Evolutionary conservation across 2,329 filamentous ascomycete genomes (phyloP).

Genomic region (Venturia asperata): DNA sequence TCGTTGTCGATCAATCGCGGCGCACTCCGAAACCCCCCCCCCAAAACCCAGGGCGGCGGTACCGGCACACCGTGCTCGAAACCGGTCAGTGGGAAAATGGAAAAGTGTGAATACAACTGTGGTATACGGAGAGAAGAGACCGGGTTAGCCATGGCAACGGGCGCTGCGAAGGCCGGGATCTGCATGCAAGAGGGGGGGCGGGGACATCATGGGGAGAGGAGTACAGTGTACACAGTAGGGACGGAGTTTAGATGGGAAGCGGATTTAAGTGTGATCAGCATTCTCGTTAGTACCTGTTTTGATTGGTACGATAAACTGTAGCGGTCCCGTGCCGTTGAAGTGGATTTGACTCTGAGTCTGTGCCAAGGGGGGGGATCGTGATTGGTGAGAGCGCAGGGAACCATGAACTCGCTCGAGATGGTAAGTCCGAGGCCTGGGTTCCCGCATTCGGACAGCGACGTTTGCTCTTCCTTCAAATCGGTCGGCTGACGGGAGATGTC

Average conservation of each 20-base stretch:
- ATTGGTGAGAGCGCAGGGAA: not conserved
- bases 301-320: too few species aligned
- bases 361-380: not conserved
- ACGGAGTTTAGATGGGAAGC: too few species aligned
- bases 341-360: not conserved
- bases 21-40: not conserved
- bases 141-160: too few species aligned
- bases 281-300: not conserved
- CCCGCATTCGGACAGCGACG: not conserved
- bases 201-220: too few species aligned
- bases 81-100: slow-evolving; percentile 1
- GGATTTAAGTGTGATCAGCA: too few species aligned
- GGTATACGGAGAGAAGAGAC: too few species aligned
- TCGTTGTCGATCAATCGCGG: not conserved
- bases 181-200: too few species aligned
- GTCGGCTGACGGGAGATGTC: not conserved
- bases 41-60: not conserved
- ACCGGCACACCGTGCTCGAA: not conserved
- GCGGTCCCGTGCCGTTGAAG: not conserved
- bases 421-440: not conserved
- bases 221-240: too few species aligned
- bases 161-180: too few species aligned
- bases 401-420: not conserved
- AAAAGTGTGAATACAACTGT: not conserved
- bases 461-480: not conserved